Evolutionary conservation across 148 eudicot genomes (phyloP).

Genomic region (Camellia japonica): DNA sequence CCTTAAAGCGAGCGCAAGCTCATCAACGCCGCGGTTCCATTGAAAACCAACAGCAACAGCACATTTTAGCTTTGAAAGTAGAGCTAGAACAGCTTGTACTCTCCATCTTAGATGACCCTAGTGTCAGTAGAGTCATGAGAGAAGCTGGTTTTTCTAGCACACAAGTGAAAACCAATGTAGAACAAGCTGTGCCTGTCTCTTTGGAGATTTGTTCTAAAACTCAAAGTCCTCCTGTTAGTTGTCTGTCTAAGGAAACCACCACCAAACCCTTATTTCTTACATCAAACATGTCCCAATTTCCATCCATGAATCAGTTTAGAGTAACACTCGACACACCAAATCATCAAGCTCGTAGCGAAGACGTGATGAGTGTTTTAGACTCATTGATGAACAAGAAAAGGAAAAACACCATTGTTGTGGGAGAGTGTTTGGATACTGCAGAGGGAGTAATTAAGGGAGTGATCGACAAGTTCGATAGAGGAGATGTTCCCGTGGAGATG

Average conservation of each 20-base stretch:
- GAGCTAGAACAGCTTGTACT: constrained; percentile 77
- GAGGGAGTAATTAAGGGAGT: constrained; percentile 58
- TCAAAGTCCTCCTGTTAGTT: constrained; percentile 15
- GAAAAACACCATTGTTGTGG: constrained; percentile 57
- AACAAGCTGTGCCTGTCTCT: constrained; percentile 50
- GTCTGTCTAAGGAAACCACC: constrained; percentile 15
- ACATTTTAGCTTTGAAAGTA: constrained; percentile 71
- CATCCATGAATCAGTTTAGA: constrained; percentile 22
- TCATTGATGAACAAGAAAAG: constrained; percentile 48
- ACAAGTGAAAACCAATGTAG: constrained; percentile 68
- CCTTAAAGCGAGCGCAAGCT: constrained; percentile 87
- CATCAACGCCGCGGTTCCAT: constrained; percentile 84
- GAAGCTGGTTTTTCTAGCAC: constrained; percentile 92
- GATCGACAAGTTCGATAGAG: constrained; percentile 54
- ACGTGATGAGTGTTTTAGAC: constrained; percentile 45
- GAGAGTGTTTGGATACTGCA: constrained; percentile 47
- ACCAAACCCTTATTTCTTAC: constrained; percentile 21
- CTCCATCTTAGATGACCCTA: constrained; percentile 87
- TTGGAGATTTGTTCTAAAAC: constrained; percentile 38
- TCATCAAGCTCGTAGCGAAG: constrained; percentile 33
- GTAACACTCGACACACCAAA: constrained; percentile 19
- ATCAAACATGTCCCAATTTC: constrained; percentile 21
- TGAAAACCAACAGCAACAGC: constrained; percentile 86
- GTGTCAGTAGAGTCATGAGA: constrained; percentile 92
- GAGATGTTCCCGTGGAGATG: constrained; percentile 56